Evolutionary conservation across 495 filamentous ascomycete genomes (phyloP).

Genomic region (Margaritispora aquatica): DNA sequence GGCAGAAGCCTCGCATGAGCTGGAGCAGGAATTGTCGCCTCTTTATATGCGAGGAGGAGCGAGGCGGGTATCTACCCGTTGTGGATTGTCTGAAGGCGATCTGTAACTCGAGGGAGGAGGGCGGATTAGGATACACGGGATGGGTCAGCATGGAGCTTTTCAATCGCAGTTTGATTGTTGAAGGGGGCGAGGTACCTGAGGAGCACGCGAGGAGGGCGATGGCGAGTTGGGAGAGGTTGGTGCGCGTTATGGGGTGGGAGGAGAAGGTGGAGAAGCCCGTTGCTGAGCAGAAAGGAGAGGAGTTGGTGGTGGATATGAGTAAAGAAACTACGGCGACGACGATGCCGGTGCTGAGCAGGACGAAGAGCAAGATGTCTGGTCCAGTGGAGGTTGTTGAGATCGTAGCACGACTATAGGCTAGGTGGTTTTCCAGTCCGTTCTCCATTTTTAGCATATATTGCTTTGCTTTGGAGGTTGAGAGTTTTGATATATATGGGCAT

Average conservation of each 20-base stretch:
- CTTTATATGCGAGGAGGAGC: constrained; percentile 66
- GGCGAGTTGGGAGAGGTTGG: constrained; percentile 55
- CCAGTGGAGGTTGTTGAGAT: neutral
- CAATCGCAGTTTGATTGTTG: constrained; percentile 54
- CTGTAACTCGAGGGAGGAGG: constrained; percentile 35
- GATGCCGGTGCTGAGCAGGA: neutral
- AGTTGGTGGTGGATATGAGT: too few relatives aligned
- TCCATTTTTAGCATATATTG: too few relatives aligned
- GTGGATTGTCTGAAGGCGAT: constrained; percentile 55
- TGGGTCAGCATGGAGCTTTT: constrained; percentile 83
- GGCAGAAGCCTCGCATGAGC: constrained; percentile 65
- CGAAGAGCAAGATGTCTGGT: neutral
- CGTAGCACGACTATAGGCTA: neutral
- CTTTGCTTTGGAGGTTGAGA: too few relatives aligned
- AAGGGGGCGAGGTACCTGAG: constrained; percentile 42
- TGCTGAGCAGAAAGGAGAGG: too few relatives aligned
- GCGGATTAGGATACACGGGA: constrained; percentile 55
- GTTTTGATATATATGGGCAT: neutral
- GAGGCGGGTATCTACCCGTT: constrained; percentile 69
- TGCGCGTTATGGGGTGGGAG: constrained; percentile 38
- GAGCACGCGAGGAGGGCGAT: constrained; percentile 61
- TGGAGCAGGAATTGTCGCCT: constrained; percentile 76
- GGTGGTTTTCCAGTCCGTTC: too few relatives aligned
- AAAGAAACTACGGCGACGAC: too few relatives aligned
- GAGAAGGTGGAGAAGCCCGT: constrained; percentile 16